These are phyloP conservation scores for Boletus insuetus DNA, from an alignment of 768 basidiomycete species.

Conservation along the genomic window DNA sequence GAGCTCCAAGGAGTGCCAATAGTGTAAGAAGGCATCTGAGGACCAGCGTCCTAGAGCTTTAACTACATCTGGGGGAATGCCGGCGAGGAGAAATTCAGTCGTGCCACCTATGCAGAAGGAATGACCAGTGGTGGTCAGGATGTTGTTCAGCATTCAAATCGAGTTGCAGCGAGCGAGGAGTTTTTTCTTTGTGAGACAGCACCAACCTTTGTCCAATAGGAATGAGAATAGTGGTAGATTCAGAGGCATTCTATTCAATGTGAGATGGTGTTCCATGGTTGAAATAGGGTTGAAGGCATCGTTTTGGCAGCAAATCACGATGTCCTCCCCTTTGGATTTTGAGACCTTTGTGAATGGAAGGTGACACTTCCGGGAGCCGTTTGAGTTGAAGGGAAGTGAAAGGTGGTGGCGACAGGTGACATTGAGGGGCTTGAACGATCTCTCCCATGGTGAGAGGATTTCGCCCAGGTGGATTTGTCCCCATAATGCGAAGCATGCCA, in stretches of 20 bases:
- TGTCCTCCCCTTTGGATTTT: constrained; percentile 26
- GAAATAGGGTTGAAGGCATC: constrained; percentile 20
- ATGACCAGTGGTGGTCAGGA: too few relatives aligned
- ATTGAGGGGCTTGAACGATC: background rate
- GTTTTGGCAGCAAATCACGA: constrained; percentile 31
- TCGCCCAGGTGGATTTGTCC: background rate
- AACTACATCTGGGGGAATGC: constrained; percentile 32
- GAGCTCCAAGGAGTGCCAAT: constrained; percentile 24
- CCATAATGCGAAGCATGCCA: background rate
- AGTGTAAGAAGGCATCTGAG: constrained; percentile 33
- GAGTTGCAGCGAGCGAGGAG: background rate
- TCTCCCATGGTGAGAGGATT: too few relatives aligned
- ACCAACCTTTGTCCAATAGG: accelerated
- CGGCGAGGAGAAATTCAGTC: background rate
- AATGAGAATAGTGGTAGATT: constrained; percentile 1
- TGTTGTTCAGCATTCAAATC: too few relatives aligned
- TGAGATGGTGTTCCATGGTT: constrained; percentile 12
- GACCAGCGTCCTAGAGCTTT: constrained; percentile 32
- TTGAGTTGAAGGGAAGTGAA: background rate
- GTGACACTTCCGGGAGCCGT: background rate
- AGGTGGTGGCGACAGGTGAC: background rate
- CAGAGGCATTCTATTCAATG: background rate
- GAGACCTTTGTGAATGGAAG: constrained; percentile 18
- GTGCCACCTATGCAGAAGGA: background rate
- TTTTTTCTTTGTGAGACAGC: background rate